Percentiles rank a stretch among this genome's conserved stretches.
These are phyloP conservation scores for Claviceps sp. DNA, from an alignment of 2,329 filamentous ascomycete genomes.

Conservation along the genomic window DNA sequence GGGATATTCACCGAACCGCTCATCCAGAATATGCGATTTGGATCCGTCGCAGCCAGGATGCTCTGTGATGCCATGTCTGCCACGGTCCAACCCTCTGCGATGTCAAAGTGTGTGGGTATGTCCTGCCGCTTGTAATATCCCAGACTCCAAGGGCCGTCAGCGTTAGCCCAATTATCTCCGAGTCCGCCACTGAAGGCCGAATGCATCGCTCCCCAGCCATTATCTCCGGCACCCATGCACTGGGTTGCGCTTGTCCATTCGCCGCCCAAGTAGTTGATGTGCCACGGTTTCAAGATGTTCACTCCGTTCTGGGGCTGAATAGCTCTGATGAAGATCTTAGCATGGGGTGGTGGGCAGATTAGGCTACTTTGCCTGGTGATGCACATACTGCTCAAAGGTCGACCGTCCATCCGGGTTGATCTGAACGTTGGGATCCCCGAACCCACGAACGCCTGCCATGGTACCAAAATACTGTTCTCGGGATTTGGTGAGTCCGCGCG, in stretches of 20 bases:
- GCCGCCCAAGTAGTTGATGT: constrained; percentile 34
- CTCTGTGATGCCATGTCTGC: constrained; percentile 10
- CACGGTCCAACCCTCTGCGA: constrained; percentile 39
- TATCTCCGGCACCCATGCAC: constrained; percentile 36
- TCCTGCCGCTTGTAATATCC: constrained; percentile 36
- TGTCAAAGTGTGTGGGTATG: constrained; percentile 38
- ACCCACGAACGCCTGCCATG: constrained; percentile 40
- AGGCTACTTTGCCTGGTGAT: background rate
- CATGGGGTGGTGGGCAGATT: background rate
- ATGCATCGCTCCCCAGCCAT: constrained; percentile 38
- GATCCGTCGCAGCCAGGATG: constrained; percentile 24
- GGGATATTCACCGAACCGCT: constrained; percentile 34
- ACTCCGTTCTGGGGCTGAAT: constrained; percentile 21
- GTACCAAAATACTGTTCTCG: constrained; percentile 35
- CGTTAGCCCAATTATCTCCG: constrained; percentile 35
- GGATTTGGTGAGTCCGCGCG: background rate
- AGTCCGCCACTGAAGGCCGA: constrained; percentile 33
- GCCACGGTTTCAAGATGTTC: constrained; percentile 34
- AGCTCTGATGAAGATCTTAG: background rate
- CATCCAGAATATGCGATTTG: constrained; percentile 27
- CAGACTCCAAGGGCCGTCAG: constrained; percentile 18
- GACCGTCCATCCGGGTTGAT: constrained; percentile 22
- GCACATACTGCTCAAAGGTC: constrained; percentile 36
- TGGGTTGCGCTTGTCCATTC: constrained; percentile 33
- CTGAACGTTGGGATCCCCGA: constrained; percentile 29